Conservation (phyloP, 75 land plant species). For the Chamaecyparis obtusa region DNA sequence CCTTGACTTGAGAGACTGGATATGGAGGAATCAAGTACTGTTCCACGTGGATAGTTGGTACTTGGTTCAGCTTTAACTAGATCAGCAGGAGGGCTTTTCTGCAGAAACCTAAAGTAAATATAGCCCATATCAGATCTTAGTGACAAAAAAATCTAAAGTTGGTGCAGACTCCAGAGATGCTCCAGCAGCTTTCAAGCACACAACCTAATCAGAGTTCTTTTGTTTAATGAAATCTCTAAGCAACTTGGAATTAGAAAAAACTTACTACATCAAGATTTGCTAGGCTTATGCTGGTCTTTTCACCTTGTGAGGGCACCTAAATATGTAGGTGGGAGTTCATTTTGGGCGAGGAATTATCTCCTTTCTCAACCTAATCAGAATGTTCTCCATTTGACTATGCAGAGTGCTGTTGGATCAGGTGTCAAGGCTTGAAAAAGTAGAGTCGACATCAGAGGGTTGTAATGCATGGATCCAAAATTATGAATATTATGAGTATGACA, state of each 20-base stretch:
- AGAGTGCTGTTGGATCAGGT: neutral
- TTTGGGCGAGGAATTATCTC: neutral
- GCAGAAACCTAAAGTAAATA: neutral
- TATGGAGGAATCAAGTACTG: neutral
- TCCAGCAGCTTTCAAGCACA: neutral
- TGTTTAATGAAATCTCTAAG: neutral
- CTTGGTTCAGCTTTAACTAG: neutral
- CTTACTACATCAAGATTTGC: neutral
- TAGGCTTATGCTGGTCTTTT: neutral
- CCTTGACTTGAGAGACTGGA: neutral
- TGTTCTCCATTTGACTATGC: neutral
- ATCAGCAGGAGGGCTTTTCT: neutral
- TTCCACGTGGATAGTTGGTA: neutral
- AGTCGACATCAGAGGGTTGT: neutral
- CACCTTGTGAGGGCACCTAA: neutral
- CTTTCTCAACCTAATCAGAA: neutral
- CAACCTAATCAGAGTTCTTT: neutral
- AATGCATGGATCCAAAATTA: neutral
- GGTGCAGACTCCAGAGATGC: neutral
- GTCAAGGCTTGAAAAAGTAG: neutral
- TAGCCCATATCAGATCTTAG: neutral
- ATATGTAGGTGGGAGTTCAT: neutral
- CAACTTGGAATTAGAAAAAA: neutral
- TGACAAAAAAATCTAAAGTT: neutral
- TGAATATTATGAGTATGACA: neutral